These are phyloP conservation scores for Crepidotus sp. DNA, from an alignment of 1,284 basidiomycete species.

Conservation along the genomic window DNA sequence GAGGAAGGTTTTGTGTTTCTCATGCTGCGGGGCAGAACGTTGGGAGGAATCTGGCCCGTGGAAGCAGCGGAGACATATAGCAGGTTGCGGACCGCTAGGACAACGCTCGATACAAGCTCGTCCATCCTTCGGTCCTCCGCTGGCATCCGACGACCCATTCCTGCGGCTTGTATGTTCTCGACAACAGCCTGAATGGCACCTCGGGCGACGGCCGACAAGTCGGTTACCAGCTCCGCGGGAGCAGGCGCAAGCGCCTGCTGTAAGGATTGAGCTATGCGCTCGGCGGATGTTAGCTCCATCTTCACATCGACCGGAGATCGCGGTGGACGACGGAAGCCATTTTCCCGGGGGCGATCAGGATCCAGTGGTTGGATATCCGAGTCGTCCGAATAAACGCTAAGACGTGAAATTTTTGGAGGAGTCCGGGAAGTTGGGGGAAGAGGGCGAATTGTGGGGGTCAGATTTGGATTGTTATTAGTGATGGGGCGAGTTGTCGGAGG, in stretches of 20 bases:
- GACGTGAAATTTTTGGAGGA: constrained; percentile 26
- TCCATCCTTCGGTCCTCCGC: constrained; percentile 56
- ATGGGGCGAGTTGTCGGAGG: constrained; percentile 28
- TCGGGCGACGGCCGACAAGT: constrained; percentile 49
- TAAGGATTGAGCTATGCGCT: constrained; percentile 55
- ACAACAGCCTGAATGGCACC: constrained; percentile 58
- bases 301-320: constrained; percentile 17
- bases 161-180: constrained; percentile 44
- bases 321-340: constrained; percentile 20
- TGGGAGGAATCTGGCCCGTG: constrained; percentile 50
- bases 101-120: constrained; percentile 53
- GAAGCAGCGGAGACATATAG: constrained; percentile 63
- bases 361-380: constrained; percentile 62
- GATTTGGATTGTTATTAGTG: constrained; percentile 17
- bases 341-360: constrained; percentile 21
- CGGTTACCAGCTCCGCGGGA: constrained; percentile 47
- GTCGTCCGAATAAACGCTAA: constrained; percentile 69
- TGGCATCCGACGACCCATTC: constrained; percentile 31
- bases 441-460: constrained; percentile 17
- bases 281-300: constrained; percentile 54
- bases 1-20: constrained; percentile 35
- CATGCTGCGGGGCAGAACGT: constrained; percentile 44
- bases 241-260: constrained; percentile 54
- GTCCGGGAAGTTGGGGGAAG: constrained; percentile 22
- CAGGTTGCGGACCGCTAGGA: constrained; percentile 62